phyloP scores from a whole-genome alignment of 192 early-diverging fungal species.

The Linnemannia elongata region DNA sequence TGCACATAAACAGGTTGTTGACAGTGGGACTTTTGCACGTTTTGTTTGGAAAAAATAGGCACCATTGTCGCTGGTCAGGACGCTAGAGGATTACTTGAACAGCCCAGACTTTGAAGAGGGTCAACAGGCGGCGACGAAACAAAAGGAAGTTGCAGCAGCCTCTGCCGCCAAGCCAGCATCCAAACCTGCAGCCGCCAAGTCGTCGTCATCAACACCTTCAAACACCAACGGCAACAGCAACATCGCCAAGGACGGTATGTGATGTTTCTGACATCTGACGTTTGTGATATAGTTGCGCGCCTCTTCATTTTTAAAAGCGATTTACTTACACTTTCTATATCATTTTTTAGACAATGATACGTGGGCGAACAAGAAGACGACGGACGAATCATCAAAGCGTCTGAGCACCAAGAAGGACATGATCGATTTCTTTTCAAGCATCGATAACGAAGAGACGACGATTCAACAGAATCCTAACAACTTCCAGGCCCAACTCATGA shows the following conservation, averaged over 20 bases:
- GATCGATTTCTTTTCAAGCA: constrained; percentile 61
- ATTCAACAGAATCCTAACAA: constrained; percentile 46
- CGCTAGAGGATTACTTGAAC: constrained; percentile 75
- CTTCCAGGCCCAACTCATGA: constrained; percentile 34
- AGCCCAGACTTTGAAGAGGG: constrained; percentile 80
- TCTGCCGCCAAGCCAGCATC: constrained; percentile 53
- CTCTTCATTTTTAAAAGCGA: too few relatives aligned
- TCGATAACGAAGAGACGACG: constrained; percentile 58
- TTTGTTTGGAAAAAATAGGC: constrained; percentile 56
- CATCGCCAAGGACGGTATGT: constrained; percentile 23
- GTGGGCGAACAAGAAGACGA: constrained; percentile 45
- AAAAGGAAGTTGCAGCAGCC: background rate
- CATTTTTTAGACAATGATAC: constrained; percentile 33
- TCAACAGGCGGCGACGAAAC: constrained; percentile 42
- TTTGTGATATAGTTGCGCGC: background rate
- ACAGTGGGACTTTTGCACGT: too few relatives aligned
- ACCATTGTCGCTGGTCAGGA: constrained; percentile 73
- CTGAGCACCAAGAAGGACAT: constrained; percentile 52
- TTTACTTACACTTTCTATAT: too few relatives aligned
- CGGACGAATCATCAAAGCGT: constrained; percentile 28
- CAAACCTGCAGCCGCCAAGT: constrained; percentile 23
- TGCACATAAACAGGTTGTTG: background rate
- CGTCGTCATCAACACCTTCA: constrained; percentile 8
- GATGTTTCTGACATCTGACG: too few relatives aligned
- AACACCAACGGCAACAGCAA: constrained; percentile 17